These are phyloP conservation scores for Talaromyces sp. DNA, from an alignment of 2,329 filamentous ascomycete genomes.

Conservation along the genomic window DNA sequence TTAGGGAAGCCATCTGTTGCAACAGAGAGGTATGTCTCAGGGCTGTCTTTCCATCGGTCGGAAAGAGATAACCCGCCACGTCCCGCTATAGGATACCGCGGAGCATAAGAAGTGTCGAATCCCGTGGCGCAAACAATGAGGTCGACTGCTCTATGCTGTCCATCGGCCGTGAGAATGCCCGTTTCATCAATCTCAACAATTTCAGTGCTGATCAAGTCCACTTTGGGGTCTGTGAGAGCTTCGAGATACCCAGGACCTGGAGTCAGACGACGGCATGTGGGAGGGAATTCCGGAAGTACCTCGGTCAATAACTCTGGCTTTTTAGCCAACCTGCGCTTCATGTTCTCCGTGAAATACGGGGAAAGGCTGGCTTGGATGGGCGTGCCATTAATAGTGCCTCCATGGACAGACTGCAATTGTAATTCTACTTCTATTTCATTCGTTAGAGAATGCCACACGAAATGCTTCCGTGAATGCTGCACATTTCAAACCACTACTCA, in stretches of 20 bases:
- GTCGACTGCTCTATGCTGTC: conserved; percentile 36
- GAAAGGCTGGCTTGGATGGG: conserved; percentile 30
- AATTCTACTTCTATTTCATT: conserved; percentile 31
- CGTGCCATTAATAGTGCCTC: conserved; percentile 30
- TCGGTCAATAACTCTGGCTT: conserved; percentile 40
- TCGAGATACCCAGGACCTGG: conserved; percentile 59
- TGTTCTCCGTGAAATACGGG: conserved; percentile 32
- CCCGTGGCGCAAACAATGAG: conserved; percentile 44
- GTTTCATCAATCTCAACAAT: conserved; percentile 50
- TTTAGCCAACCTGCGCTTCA: conserved; percentile 36
- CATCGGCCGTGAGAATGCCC: conserved; percentile 39
- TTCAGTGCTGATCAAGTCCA: conserved; percentile 58
- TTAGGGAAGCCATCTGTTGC: conserved; percentile 39
- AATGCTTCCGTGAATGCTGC: too few species aligned
- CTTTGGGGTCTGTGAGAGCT: conserved; percentile 63
- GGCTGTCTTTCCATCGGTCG: conserved; percentile 34
- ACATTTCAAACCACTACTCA: too few species aligned
- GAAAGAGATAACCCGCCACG: conserved; percentile 29
- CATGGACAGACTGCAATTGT: conserved; percentile 36
- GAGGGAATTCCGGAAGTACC: conserved; percentile 45
- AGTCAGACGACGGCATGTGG: conserved; percentile 48
- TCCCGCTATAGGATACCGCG: conserved; percentile 39
- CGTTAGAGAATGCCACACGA: too few species aligned
- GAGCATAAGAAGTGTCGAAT: conserved; percentile 40
- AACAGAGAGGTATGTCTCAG: conserved; percentile 41